Evolutionary conservation across 2,329 filamentous ascomycete species (phyloP), one percentile per base, ranked within the genome.

Genomic region (Podosphaera leucotricha): DNA sequence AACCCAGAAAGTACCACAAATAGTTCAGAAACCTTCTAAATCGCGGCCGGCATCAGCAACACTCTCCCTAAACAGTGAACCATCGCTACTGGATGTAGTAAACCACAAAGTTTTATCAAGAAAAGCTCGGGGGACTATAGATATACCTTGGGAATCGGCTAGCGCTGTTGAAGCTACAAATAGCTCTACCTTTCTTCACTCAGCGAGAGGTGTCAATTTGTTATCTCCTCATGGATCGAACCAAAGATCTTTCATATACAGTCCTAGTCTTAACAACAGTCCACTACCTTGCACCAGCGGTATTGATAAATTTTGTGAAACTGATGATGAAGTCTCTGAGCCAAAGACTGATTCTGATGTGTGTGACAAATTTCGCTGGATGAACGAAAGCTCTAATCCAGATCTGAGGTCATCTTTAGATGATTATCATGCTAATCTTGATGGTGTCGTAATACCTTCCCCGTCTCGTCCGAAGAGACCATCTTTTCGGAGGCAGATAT

Each of bases 381-480:
- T 84, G 21, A 78, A 85, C 24, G 76, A 82, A 46, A 75, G 81
- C 44, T 70, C 77, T 16, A 71, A 80, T 43, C 62, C 86, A 26
- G 78, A 86, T 52, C 59, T 78, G 20, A 66, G 70, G 38, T 65
- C 86, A 33, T 68, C 67, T 33, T 61, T 84, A 26, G 76, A 83
- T 55, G 75, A 82, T 55, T 80, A 82, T 54, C 76, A 80, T 54
- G 64, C 69, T 39, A 76, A 76, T 52, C 61, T 75, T 28, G 66
- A 60, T n/a, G 61, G 72, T 33, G 66, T 70, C 26, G 61, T 68
- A 19, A 56, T 66, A 5, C 62, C 68, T 5, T 52, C 58, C 49
- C 58, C 62, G 42, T 60, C 57, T 49, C 67, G 67, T 48, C 61
- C 61, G 47, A 60, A 65, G 44, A 66, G 67, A 21, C 70, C 73